Evolutionary conservation across 2,329 filamentous ascomycete genomes (phyloP).

Genomic region (Alternaria solani): DNA sequence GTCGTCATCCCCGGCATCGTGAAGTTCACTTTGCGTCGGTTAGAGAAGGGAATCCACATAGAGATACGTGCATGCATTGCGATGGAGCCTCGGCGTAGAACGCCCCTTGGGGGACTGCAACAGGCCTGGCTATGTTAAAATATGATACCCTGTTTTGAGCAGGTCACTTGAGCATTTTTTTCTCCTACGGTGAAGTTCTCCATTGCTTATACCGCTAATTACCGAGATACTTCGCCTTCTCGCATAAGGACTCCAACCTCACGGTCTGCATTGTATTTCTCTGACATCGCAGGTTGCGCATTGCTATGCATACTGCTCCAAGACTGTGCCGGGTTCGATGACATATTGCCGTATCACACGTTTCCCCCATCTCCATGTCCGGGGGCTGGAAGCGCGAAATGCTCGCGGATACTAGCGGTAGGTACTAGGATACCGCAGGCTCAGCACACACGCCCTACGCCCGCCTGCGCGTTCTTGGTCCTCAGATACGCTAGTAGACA

Average conservation of each 20-base stretch:
- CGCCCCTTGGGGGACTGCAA: slow-evolving; percentile 8
- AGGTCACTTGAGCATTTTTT: slow-evolving; percentile 32
- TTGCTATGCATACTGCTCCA: neutral
- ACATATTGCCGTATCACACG: neutral
- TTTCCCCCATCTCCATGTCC: neutral
- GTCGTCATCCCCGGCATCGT: slow-evolving; percentile 11
- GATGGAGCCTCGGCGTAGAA: slow-evolving; percentile 15
- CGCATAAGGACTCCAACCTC: neutral
- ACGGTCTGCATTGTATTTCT: neutral
- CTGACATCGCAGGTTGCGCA: slow-evolving; percentile 9
- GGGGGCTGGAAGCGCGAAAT: slow-evolving; percentile 7
- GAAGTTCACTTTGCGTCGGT: slow-evolving; percentile 22
- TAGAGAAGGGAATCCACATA: slow-evolving; percentile 33
- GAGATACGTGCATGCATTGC: slow-evolving; percentile 19
- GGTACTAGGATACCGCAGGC: slow-evolving; percentile 29
- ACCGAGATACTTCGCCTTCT: slow-evolving; percentile 18
- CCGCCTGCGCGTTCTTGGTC: slow-evolving; percentile 4
- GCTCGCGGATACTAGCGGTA: slow-evolving; percentile 36
- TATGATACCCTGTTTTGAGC: slow-evolving; percentile 23
- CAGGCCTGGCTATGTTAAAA: slow-evolving; percentile 20
- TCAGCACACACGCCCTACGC: slow-evolving; percentile 32
- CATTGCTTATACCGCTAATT: slow-evolving; percentile 31
- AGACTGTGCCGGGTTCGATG: slow-evolving; percentile 7
- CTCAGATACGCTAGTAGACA: slow-evolving; percentile 19
- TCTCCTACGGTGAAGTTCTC: slow-evolving; percentile 21